Conservation (phyloP, 106 monocot genomes). For the Acorus gramineus region DNA sequence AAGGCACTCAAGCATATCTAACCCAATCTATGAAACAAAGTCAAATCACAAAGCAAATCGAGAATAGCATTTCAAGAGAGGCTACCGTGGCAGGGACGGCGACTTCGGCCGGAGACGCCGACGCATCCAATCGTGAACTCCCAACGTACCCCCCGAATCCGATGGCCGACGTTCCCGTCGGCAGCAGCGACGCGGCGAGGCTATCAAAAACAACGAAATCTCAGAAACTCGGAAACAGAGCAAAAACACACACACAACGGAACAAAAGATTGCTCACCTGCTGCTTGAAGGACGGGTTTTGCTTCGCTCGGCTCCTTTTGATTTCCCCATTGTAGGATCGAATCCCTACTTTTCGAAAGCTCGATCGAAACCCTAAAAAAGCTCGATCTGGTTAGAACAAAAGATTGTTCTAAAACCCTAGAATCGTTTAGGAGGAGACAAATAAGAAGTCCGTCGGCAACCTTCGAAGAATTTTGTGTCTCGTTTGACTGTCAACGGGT, state of each 20-base stretch:
- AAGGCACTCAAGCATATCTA: not conserved
- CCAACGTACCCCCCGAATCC: constrained; percentile 93
- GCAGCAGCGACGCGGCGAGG: constrained; percentile 69
- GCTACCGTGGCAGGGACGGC: constrained; percentile 32
- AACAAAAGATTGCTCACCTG: constrained; percentile 9
- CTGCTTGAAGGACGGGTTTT: constrained; percentile 29
- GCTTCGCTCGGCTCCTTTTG: constrained; percentile 16
- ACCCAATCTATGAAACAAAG: not conserved
- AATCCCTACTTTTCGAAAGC: no score
- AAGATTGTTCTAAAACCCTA: no score
- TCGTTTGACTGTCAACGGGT: no score
- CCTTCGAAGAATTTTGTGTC: no score
- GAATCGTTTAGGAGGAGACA: no score
- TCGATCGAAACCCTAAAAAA: no score
- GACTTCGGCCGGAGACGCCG: constrained; percentile 34
- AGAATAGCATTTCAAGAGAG: no score
- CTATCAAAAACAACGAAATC: constrained; percentile 18
- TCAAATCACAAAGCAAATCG: constrained; percentile 2
- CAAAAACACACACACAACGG: not conserved
- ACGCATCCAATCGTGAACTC: constrained; percentile 43
- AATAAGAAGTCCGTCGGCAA: no score
- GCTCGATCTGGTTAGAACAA: no score
- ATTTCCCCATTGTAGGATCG: constrained; percentile 15
- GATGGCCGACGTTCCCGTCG: constrained; percentile 42
- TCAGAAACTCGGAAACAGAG: not conserved